These are phyloP conservation scores for Volvox africanus DNA, from an alignment of 139 green algal species.

Conservation along the genomic window DNA sequence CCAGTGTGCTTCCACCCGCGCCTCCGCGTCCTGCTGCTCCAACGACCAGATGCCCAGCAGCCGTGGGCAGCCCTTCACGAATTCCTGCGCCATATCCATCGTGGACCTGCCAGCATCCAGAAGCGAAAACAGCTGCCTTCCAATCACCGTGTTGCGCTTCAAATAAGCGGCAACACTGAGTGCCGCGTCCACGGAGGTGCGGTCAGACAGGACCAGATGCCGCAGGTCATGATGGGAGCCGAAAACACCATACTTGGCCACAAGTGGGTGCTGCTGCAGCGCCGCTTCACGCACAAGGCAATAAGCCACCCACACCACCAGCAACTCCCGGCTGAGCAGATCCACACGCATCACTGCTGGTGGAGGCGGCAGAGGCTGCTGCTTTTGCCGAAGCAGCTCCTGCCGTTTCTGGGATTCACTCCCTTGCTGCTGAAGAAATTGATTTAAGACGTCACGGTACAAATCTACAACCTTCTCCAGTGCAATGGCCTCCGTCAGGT, in stretches of 20 bases:
- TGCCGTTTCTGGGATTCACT: background rate
- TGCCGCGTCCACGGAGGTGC: conserved; percentile 44
- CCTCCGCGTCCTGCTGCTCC: conserved; percentile 45
- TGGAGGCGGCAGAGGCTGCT: background rate
- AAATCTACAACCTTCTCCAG: conserved; percentile 53
- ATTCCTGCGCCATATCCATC: conserved; percentile 49
- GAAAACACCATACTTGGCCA: conserved; percentile 41
- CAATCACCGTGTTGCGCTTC: conserved; percentile 4
- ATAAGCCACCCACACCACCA: conserved; percentile 63
- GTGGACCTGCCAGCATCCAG: conserved; percentile 37
- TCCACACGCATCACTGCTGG: conserved; percentile 51
- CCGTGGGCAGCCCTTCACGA: background rate
- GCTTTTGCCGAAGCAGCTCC: background rate
- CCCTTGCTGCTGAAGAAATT: background rate
- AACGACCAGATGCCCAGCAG: conserved; percentile 32
- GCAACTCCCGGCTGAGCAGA: conserved; percentile 60
- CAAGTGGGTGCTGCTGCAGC: background rate
- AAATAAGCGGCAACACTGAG: conserved; percentile 65
- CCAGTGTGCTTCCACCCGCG: conserved; percentile 53
- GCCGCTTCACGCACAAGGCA: conserved; percentile 53
- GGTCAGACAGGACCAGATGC: conserved; percentile 67
- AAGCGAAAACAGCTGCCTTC: conserved; percentile 37
- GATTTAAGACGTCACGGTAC: conserved; percentile 41
- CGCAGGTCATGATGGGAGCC: conserved; percentile 52
- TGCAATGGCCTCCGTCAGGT: conserved; percentile 14